A percentile compares a stretch with the other conserved stretches of the same genome.
phyloP scores from a whole-genome alignment of 768 basidiomycete species.

The Phylloporus sp. region DNA sequence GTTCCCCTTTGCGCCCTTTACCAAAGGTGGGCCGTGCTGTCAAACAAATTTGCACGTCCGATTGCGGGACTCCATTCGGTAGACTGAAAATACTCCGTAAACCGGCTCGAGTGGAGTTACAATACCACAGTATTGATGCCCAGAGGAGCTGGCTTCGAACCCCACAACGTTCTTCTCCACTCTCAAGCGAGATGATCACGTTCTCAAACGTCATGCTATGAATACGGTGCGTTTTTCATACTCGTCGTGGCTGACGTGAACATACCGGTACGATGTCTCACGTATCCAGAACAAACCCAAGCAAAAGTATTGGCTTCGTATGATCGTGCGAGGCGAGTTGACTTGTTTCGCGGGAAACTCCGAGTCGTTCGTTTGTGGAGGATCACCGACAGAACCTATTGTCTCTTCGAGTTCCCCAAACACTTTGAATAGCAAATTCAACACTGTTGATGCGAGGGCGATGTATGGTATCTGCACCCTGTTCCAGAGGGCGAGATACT shows the following conservation, averaged over 20 bases:
- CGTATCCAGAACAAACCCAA: neutral
- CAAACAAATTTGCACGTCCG: neutral
- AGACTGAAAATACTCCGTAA: neutral
- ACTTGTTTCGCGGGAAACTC: constrained; percentile 16
- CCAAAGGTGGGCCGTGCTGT: constrained; percentile 11
- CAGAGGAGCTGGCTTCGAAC: constrained; percentile 16
- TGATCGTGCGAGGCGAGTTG: constrained; percentile 4
- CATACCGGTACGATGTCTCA: neutral
- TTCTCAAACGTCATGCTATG: constrained; percentile 3
- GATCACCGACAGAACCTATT: neutral
- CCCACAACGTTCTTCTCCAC: constrained; percentile 24
- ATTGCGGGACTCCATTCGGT: neutral
- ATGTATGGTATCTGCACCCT: neutral
- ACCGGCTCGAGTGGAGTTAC: neutral
- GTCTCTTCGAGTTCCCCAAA: neutral
- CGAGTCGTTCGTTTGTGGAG: constrained; percentile 1
- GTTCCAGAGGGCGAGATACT: neutral
- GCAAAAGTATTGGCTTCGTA: neutral
- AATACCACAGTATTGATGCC: constrained; percentile 5
- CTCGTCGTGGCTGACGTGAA: constrained; percentile 6
- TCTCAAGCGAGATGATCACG: constrained; percentile 16
- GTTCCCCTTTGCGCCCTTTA: neutral
- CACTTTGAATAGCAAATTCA: neutral
- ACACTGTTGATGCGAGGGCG: neutral
- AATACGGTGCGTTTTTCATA: constrained; percentile 4